A percentile compares a stretch with the other conserved stretches of the same genome.
These are phyloP conservation scores for Dactylellina parvicollis DNA, from an alignment of 2,329 filamentous ascomycete genomes.

Conservation along the genomic window DNA sequence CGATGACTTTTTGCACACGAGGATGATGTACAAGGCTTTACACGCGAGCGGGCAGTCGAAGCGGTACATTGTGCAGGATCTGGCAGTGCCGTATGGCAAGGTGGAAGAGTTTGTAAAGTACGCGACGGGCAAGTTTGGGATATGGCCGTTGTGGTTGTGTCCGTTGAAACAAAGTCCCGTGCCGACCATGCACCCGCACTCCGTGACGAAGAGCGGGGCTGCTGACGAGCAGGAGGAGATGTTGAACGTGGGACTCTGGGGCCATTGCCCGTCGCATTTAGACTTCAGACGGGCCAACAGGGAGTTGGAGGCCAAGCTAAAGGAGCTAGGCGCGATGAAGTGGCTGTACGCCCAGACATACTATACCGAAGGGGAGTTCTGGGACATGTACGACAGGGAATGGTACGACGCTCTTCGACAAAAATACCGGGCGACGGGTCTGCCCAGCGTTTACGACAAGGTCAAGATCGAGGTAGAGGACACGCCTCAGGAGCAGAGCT, in stretches of 20 bases:
- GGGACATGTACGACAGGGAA: constrained; percentile 70
- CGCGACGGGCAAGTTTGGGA: constrained; percentile 63
- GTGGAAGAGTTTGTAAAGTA: constrained; percentile 59
- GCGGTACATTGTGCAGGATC: constrained; percentile 61
- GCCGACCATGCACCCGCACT: constrained; percentile 58
- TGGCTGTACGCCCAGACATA: constrained; percentile 77
- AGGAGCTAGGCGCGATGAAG: constrained; percentile 72
- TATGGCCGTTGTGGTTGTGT: constrained; percentile 71
- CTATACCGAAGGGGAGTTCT: constrained; percentile 75
- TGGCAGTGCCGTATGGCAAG: constrained; percentile 49
- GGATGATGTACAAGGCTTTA: constrained; percentile 73
- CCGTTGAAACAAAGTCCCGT: constrained; percentile 64
- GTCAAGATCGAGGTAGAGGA: constrained; percentile 62
- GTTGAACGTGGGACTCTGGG: constrained; percentile 74
- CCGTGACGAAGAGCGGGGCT: constrained; percentile 4
- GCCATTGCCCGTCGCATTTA: constrained; percentile 63
- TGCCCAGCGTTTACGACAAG: constrained; percentile 75
- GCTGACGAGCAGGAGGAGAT: constrained; percentile 60
- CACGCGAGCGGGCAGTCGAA: constrained; percentile 69
- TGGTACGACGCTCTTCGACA: constrained; percentile 70
- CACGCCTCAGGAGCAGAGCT: neutral
- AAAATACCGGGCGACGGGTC: constrained; percentile 69
- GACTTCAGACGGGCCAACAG: constrained; percentile 69
- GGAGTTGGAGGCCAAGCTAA: constrained; percentile 70
- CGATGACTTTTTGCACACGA: constrained; percentile 71